Evolutionary conservation across 2,329 filamentous ascomycete species (phyloP).

Genomic region (Fusarium odoratissimum): DNA sequence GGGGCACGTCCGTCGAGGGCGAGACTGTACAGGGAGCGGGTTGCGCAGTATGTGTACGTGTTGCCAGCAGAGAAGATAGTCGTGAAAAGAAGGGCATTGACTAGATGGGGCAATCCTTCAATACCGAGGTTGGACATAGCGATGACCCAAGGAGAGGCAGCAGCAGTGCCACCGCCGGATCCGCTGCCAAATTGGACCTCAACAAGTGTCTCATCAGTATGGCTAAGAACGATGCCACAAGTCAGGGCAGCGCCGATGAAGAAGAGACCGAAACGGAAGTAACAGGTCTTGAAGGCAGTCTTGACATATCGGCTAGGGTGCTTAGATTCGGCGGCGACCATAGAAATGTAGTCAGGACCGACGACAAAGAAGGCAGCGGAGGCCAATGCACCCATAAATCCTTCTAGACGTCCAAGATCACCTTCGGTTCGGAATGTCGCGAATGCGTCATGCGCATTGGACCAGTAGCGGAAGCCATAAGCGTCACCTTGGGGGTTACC

Average conservation of each 20-base stretch:
- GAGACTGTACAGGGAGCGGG: slow-evolving; percentile 66
- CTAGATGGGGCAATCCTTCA: slow-evolving; percentile 59
- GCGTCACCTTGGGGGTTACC: slow-evolving; percentile 34
- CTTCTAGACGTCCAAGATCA: slow-evolving; percentile 31
- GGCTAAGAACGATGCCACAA: slow-evolving; percentile 25
- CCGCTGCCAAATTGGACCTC: slow-evolving; percentile 8
- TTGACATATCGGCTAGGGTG: slow-evolving; percentile 72
- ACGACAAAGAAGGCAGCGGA: slow-evolving; percentile 35
- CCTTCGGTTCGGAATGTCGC: slow-evolving; percentile 23
- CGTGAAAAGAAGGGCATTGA: slow-evolving; percentile 60
- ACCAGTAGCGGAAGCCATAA: slow-evolving; percentile 38
- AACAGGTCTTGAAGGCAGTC: slow-evolving; percentile 78
- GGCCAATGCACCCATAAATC: slow-evolving; percentile 30
- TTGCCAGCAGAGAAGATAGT: slow-evolving; percentile 58
- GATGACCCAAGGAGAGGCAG: slow-evolving; percentile 37
- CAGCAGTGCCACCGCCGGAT: slow-evolving; percentile 5
- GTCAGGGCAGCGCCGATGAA: slow-evolving; percentile 67
- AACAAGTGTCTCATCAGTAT: slow-evolving; percentile 17
- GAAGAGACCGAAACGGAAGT: slow-evolving; percentile 78
- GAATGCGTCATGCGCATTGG: slow-evolving; percentile 26
- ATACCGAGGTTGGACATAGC: slow-evolving; percentile 48
- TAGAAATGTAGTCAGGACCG: slow-evolving; percentile 39
- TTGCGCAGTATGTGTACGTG: slow-evolving; percentile 56
- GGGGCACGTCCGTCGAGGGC: slow-evolving; percentile 65
- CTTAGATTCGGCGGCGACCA: slow-evolving; percentile 34